Conservation (phyloP, 139 green algal genomes). For the Edaphochlamys debaryana region DNA sequence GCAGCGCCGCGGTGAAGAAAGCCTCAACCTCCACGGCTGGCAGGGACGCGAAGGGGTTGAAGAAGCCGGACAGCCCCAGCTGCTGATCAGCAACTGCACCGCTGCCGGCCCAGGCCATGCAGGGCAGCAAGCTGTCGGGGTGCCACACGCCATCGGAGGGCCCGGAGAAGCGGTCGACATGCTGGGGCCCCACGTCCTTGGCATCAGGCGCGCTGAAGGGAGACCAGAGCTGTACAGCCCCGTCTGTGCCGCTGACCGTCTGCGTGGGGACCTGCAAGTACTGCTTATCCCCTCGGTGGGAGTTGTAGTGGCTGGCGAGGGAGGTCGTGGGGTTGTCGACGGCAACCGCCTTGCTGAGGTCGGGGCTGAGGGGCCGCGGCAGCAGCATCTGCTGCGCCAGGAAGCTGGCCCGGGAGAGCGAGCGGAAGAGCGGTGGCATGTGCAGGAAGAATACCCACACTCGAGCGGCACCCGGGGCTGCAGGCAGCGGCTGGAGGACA, state of each 20-base stretch:
- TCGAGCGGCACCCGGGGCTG: constrained; percentile 24
- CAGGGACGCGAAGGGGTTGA: constrained; percentile 49
- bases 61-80: not conserved
- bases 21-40: not conserved
- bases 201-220: not conserved
- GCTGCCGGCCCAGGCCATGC: constrained; percentile 57
- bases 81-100: not conserved
- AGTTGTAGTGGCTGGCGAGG: constrained; percentile 42
- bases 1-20: constrained; percentile 54
- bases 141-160: constrained; percentile 56
- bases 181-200: constrained; percentile 20
- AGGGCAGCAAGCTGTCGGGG: constrained; percentile 42
- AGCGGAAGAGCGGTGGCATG: constrained; percentile 55
- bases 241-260: too few species aligned
- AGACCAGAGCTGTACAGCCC: constrained; percentile 32
- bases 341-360: not conserved
- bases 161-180: constrained; percentile 38
- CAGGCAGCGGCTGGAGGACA: constrained; percentile 64
- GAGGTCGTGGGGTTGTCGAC: not conserved
- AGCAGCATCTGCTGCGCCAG: constrained; percentile 65
- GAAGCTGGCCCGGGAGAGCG: constrained; percentile 54
- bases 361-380: constrained; percentile 23
- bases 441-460: constrained; percentile 67
- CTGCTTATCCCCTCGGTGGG: not conserved
- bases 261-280: constrained; percentile 9